A percentile compares a stretch with the other conserved stretches of the same genome.
phyloP scores from a whole-genome alignment of 805 yeast genomes.

The Lachancea nothofagi region DNA sequence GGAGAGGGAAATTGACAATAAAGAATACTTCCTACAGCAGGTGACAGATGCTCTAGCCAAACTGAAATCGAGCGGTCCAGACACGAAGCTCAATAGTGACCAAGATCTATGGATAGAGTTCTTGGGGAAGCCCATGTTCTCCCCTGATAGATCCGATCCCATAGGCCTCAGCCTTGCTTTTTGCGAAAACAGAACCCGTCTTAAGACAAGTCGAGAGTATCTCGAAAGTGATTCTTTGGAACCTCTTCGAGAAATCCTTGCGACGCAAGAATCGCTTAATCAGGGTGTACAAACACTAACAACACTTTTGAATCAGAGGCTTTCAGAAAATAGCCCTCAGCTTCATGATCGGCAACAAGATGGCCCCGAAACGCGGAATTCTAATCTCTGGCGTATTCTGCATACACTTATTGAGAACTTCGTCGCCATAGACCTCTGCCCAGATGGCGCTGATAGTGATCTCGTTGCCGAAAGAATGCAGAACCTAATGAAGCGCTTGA shows the following conservation, averaged over 20 bases:
- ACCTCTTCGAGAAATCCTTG: conserved; percentile 11
- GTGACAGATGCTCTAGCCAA: conserved; percentile 17
- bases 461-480: conserved; percentile 3
- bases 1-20: conserved; percentile 25
- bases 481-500: neutral
- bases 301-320: neutral
- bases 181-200: conserved; percentile 15
- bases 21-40: conserved; percentile 24
- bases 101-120: conserved; percentile 18
- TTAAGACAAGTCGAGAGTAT: conserved; percentile 17
- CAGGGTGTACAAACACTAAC: conserved; percentile 12
- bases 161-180: conserved; percentile 26
- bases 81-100: conserved; percentile 4
- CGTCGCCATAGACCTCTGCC: conserved; percentile 17
- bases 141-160: conserved; percentile 32
- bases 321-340: neutral
- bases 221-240: conserved; percentile 7
- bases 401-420: conserved; percentile 13
- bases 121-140: conserved; percentile 22
- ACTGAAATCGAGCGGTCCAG: conserved; percentile 7
- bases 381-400: conserved; percentile 11
- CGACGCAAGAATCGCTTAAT: conserved; percentile 18
- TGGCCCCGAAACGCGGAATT: conserved; percentile 6
- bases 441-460: neutral
- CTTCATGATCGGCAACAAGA: neutral